A percentile compares a stretch with the other conserved stretches of the same genome.
phyloP scores from a whole-genome alignment of 176 grass and related monocot genomes.

The Lolium rigidum region DNA sequence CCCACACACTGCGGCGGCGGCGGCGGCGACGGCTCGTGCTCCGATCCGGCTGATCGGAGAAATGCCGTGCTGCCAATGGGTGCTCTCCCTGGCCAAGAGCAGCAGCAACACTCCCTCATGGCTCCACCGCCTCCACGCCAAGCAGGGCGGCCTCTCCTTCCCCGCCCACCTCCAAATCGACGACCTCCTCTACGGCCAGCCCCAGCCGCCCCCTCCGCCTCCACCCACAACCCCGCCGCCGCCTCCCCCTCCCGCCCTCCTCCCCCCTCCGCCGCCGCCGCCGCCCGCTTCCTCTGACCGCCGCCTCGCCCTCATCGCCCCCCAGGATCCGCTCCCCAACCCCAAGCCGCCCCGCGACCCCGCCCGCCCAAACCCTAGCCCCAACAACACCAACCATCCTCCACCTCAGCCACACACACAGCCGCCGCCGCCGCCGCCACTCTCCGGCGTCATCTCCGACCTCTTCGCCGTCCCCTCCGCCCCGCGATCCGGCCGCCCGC shows the following conservation, averaged over 20 bases:
- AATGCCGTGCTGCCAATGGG: conserved; percentile 56
- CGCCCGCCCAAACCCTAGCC: conserved; percentile 55
- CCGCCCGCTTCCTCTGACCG: conserved; percentile 27
- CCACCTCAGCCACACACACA: background rate
- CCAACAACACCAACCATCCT: background rate
- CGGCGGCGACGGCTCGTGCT: conserved; percentile 12
- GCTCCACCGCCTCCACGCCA: conserved; percentile 81
- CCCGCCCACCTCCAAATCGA: conserved; percentile 60
- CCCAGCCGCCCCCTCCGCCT: background rate
- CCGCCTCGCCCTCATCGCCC: background rate
- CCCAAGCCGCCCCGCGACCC: conserved; percentile 36
- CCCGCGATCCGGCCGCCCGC: conserved; percentile 45
- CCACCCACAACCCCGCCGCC: conserved; percentile 1
- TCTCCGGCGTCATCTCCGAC: conserved; percentile 55
- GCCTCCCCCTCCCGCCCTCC: conserved; percentile 21
- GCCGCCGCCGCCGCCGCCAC: background rate
- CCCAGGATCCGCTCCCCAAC: conserved; percentile 16
- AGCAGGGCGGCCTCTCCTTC: conserved; percentile 61
- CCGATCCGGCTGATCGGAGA: conserved; percentile 22
- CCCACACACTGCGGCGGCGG: conserved; percentile 22
- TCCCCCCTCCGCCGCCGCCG: conserved; percentile 25
- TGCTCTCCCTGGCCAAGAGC: conserved; percentile 47
- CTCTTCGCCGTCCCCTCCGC: conserved; percentile 67
- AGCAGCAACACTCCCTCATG: conserved; percentile 51
- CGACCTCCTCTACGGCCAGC: conserved; percentile 50